Evolutionary conservation across 2,329 filamentous ascomycete genomes (phyloP).

Genomic region (Cladosporium oxysporum): DNA sequence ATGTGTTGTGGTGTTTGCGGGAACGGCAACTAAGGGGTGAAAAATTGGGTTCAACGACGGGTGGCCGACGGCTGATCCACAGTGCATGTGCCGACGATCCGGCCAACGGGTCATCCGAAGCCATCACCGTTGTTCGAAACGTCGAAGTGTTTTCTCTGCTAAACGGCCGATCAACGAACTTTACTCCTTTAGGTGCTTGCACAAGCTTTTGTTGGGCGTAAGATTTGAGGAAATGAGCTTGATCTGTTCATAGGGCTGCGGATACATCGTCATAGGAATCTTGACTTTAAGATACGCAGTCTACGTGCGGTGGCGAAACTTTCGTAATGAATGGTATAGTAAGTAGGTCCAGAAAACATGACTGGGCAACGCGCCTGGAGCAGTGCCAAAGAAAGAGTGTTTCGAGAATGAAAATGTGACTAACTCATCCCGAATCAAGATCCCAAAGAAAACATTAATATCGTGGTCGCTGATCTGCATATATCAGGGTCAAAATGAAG

Average conservation of each 20-base stretch:
- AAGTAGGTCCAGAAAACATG: background rate
- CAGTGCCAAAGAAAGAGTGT: background rate
- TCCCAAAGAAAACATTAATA: background rate
- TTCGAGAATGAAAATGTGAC: background rate
- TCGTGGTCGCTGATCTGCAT: background rate
- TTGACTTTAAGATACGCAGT: background rate
- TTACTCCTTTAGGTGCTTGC: background rate
- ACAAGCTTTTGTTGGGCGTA: background rate
- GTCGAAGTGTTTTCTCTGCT: conserved; percentile 10
- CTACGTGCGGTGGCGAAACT: background rate
- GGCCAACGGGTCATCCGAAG: background rate
- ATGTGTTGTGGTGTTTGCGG: background rate
- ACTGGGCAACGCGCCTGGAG: background rate
- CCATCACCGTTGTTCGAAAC: background rate
- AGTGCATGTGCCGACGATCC: conserved; percentile 9
- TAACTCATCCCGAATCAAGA: background rate
- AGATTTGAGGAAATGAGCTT: background rate
- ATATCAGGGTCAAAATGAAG: background rate
- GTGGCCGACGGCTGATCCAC: conserved; percentile 7
- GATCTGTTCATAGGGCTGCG: background rate
- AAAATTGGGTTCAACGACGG: background rate
- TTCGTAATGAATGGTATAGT: background rate
- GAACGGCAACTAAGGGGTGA: background rate
- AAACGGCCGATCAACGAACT: background rate
- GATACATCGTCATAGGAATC: background rate